These are phyloP conservation scores for Candida rishiriensis DNA, from an alignment of 805 yeast genomes.

Conservation along the genomic window DNA sequence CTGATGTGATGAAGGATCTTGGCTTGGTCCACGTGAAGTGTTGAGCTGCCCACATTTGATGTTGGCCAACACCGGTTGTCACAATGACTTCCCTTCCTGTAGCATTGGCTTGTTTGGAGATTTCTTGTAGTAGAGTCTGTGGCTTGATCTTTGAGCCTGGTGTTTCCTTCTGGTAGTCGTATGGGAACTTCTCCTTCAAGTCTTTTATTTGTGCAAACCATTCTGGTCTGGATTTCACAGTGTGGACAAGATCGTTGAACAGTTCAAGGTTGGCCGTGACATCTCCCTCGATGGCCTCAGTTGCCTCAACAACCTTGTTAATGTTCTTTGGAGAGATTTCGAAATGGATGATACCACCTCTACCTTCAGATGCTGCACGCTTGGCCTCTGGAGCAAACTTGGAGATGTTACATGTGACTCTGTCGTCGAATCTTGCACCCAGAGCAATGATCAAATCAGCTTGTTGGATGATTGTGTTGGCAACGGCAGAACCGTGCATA, in stretches of 20 bases:
- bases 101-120: constrained; percentile 64
- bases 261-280: constrained; percentile 71
- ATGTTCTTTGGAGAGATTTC: constrained; percentile 96
- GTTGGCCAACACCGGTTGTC: constrained; percentile 99
- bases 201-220: constrained; percentile 73
- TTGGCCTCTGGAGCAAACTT: constrained; percentile 94
- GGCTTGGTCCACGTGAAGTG: constrained; percentile 93
- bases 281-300: constrained; percentile 96
- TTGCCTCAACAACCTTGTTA: constrained; percentile 94
- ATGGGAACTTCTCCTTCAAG: constrained; percentile 89
- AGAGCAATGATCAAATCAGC: constrained; percentile 92
- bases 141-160: constrained; percentile 83
- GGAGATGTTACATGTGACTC: constrained; percentile 84
- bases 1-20: constrained; percentile 93
- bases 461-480: constrained; percentile 88
- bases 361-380: constrained; percentile 77
- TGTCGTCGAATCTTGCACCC: constrained; percentile 97
- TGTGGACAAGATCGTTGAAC: constrained; percentile 65
- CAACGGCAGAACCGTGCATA: constrained; percentile 97
- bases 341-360: constrained; percentile 96
- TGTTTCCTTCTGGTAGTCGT: constrained; percentile 74
- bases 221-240: constrained; percentile 63
- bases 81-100: constrained; percentile 73
- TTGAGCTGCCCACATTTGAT: constrained; percentile 99
- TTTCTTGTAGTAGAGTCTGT: constrained; percentile 80